A percentile compares a stretch with the other conserved stretches of the same genome.
phyloP scores from a whole-genome alignment of 768 basidiomycete genomes.

The Exidia glandulosa region DNA sequence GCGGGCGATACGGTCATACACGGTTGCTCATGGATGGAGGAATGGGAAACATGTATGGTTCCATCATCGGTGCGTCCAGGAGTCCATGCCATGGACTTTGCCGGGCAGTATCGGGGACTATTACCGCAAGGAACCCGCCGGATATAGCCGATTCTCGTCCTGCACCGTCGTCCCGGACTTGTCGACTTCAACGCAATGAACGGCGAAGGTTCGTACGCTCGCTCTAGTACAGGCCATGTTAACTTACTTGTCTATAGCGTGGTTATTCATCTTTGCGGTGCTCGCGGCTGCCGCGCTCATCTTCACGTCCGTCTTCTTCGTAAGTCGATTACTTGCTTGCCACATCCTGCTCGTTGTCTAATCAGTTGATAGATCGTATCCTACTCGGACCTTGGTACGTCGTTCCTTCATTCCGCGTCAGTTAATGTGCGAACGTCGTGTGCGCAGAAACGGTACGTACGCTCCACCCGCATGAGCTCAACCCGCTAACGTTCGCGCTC shows the following conservation, averaged over 20 bases:
- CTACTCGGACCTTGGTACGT: conserved; percentile 89
- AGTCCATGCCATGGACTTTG: too few relatives aligned
- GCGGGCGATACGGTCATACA: too few relatives aligned
- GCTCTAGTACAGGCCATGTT: background rate
- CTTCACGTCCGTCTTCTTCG: conserved; percentile 99
- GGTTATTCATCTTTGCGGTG: conserved; percentile 95
- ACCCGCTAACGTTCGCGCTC: background rate
- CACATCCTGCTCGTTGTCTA: background rate
- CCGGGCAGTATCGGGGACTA: too few relatives aligned
- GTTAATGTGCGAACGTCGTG: background rate
- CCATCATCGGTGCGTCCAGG: too few relatives aligned
- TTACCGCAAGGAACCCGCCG: too few relatives aligned
- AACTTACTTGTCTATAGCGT: conserved; percentile 38
- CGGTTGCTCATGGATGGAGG: too few relatives aligned
- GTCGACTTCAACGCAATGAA: background rate
- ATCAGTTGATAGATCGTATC: conserved; percentile 74
- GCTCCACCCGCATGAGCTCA: background rate
- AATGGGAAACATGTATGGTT: too few relatives aligned
- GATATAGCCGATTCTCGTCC: too few relatives aligned
- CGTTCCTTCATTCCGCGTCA: background rate
- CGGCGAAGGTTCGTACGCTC: background rate
- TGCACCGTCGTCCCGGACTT: too few relatives aligned
- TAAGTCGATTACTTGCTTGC: conserved; percentile 32
- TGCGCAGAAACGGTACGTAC: background rate
- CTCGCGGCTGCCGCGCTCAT: conserved; percentile 89